Conservation (phyloP, 371 early-diverging fungal genomes). For the Amoeboaphelidium occidentale region DNA sequence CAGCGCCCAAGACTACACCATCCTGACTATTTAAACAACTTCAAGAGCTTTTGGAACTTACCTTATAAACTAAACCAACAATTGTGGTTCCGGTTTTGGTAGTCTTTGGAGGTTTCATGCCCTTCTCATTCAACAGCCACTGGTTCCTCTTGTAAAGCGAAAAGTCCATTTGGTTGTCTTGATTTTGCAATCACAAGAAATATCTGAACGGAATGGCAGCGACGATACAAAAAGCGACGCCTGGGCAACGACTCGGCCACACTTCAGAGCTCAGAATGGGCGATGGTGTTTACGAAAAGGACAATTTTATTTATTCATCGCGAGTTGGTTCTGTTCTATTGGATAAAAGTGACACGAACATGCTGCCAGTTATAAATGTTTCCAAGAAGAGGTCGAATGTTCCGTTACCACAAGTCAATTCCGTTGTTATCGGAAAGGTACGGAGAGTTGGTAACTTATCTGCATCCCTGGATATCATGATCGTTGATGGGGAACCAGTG, state of each 20-base stretch:
- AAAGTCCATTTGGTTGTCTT: too few species aligned
- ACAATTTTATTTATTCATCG: not conserved
- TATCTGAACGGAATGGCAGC: too few species aligned
- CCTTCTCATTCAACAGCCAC: conserved; percentile 43
- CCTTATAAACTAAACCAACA: conserved; percentile 78
- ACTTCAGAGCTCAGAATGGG: not conserved
- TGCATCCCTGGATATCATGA: not conserved
- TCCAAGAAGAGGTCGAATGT: not conserved
- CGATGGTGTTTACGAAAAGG: not conserved
- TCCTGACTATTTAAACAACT: conserved; percentile 26
- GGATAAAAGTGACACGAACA: not conserved
- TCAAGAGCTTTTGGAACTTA: conserved; percentile 9
- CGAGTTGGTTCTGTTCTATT: not conserved
- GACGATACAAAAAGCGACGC: too few species aligned
- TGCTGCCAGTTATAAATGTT: not conserved
- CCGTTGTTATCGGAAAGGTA: not conserved
- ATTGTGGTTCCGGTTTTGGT: conserved; percentile 98
- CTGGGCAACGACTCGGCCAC: not conserved
- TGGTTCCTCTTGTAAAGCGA: not conserved
- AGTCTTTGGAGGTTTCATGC: conserved; percentile 51
- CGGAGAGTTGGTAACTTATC: not conserved
- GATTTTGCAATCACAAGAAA: too few species aligned
- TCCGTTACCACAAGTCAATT: not conserved
- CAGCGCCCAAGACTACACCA: conserved; percentile 95
- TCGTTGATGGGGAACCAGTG: not conserved